A percentile compares a stretch with the other conserved stretches of the same genome.
phyloP scores from a whole-genome alignment of 2,329 filamentous ascomycete species.

The Aspergillus chevalieri region DNA sequence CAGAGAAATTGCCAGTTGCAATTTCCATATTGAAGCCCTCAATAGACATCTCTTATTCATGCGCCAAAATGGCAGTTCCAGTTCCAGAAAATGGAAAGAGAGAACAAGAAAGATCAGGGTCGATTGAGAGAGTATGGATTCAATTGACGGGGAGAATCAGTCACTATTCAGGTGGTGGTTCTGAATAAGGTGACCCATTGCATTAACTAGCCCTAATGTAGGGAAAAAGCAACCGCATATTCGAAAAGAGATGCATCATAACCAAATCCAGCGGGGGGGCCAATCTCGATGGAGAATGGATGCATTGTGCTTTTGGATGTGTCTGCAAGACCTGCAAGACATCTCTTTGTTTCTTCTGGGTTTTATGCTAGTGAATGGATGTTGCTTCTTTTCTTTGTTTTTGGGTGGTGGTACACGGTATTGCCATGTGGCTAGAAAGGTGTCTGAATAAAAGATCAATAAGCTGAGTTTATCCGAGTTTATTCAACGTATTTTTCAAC shows the following conservation, averaged over 20 bases:
- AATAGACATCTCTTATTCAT: slow-evolving; percentile 5
- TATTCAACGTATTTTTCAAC: too few relatives aligned
- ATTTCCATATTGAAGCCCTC: neutral
- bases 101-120: neutral
- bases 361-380: neutral
- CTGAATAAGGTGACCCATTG: too few relatives aligned
- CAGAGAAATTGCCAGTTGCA: neutral
- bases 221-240: too few relatives aligned
- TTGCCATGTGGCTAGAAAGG: neutral
- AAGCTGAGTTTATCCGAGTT: neutral
- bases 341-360: too few relatives aligned
- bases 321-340: neutral
- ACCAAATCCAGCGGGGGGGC: too few relatives aligned
- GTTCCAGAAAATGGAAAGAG: neutral
- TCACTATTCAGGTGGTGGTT: too few relatives aligned
- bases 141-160: neutral
- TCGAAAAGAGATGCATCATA: neutral
- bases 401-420: neutral
- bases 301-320: neutral
- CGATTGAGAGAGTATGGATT: neutral
- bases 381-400: neutral
- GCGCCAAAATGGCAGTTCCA: slow-evolving; percentile 1
- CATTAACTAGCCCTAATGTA: too few relatives aligned
- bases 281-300: neutral
- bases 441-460: neutral